These are phyloP conservation scores for Quercus cerris DNA, from an alignment of 306 rosid species.

Conservation along the genomic window DNA sequence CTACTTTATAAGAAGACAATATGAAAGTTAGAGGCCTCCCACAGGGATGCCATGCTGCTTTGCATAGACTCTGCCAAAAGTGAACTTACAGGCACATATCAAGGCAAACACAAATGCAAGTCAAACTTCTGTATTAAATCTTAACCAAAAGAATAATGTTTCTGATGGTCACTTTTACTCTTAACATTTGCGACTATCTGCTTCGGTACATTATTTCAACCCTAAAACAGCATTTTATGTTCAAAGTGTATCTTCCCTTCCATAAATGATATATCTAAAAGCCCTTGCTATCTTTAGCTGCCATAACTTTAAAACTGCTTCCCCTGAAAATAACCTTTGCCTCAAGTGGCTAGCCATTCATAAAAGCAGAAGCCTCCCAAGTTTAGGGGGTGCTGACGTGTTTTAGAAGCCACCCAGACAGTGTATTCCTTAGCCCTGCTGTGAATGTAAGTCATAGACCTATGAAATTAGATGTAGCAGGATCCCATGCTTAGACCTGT, in stretches of 20 bases:
- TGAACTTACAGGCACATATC: neutral
- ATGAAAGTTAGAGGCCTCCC: neutral
- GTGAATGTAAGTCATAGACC: neutral
- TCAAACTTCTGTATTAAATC: neutral
- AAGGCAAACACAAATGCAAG: neutral
- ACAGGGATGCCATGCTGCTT: neutral
- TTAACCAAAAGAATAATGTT: neutral
- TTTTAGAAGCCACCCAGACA: neutral
- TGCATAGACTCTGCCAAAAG: neutral
- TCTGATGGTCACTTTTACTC: neutral
- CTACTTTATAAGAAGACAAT: neutral
- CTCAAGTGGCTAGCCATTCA: neutral
- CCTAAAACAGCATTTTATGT: neutral
- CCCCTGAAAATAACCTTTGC: neutral
- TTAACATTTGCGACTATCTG: neutral
- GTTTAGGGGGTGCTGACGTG: neutral
- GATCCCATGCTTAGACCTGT: neutral
- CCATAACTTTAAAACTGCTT: neutral
- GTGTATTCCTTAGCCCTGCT: neutral
- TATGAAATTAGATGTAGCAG: neutral
- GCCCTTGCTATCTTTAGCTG: neutral
- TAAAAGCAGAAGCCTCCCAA: neutral
- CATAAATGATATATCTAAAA: neutral
- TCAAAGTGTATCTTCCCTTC: neutral
- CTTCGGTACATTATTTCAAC: neutral